A percentile compares a stretch with the other conserved stretches of the same genome.
phyloP scores from a whole-genome alignment of 2,329 filamentous ascomycete genomes.

The Cladosporium sp. region DNA sequence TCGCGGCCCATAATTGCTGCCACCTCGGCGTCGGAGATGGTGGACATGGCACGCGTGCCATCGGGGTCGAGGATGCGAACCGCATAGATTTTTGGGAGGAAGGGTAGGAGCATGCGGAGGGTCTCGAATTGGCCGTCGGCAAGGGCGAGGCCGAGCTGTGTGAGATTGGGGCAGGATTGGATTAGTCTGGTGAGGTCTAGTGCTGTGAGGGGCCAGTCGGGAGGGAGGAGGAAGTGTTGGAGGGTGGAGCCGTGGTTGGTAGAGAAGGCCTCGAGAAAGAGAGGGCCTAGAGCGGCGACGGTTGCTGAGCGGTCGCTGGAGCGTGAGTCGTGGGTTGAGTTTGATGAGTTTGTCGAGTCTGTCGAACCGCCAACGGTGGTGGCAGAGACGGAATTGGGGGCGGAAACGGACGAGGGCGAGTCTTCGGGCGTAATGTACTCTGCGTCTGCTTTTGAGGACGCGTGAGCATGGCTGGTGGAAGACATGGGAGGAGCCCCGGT shows the following conservation, averaged over 20 bases:
- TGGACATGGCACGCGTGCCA: not conserved
- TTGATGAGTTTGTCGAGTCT: constrained; percentile 23
- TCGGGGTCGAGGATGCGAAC: constrained; percentile 43
- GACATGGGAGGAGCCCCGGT: constrained; percentile 21
- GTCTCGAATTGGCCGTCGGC: constrained; percentile 60
- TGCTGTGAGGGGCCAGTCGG: constrained; percentile 56
- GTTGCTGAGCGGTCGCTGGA: not conserved
- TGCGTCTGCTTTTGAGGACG: not conserved
- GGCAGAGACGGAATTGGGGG: not conserved
- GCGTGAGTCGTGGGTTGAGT: not conserved
- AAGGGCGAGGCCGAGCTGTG: constrained; percentile 59
- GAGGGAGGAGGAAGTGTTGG: constrained; percentile 58
- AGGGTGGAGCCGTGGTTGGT: constrained; percentile 54
- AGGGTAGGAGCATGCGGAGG: constrained; percentile 42
- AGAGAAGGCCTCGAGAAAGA: constrained; percentile 55
- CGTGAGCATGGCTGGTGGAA: constrained; percentile 19
- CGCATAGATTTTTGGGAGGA: constrained; percentile 44
- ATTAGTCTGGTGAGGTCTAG: constrained; percentile 54
- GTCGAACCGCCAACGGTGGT: constrained; percentile 19
- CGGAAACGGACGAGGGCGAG: constrained; percentile 24
- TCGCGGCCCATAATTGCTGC: constrained; percentile 36
- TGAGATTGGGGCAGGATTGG: constrained; percentile 58
- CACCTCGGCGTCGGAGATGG: constrained; percentile 31
- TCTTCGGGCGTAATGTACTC: constrained; percentile 26
- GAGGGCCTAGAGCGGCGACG: constrained; percentile 2